Percentiles rank a stretch among this genome's conserved stretches.
phyloP scores from a whole-genome alignment of 1,284 basidiomycete species.

The Fistulinella cinereoalba region DNA sequence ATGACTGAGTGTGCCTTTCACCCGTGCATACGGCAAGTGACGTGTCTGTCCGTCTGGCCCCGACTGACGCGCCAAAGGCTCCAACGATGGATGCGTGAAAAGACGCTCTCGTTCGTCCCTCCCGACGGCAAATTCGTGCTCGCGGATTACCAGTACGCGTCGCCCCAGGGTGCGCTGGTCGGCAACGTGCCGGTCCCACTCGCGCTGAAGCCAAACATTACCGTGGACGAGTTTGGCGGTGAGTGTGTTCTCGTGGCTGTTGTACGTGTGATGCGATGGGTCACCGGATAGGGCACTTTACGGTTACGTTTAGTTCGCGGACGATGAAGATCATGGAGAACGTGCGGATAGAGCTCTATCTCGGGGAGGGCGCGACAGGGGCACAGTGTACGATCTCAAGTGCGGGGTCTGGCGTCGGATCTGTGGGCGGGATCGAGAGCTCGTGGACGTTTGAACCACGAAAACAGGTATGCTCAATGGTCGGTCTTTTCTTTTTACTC shows the following conservation, averaged over 20 bases:
- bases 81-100: constrained; percentile 78
- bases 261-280: not conserved
- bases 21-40: constrained; percentile 79
- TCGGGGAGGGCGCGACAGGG: constrained; percentile 69
- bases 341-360: constrained; percentile 65
- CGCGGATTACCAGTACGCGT: constrained; percentile 76
- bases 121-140: constrained; percentile 91
- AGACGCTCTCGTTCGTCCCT: constrained; percentile 86
- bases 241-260: constrained; percentile 13
- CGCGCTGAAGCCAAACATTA: constrained; percentile 57
- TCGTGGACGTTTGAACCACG: constrained; percentile 79
- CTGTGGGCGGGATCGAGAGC: constrained; percentile 39
- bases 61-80: constrained; percentile 46
- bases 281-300: constrained; percentile 56
- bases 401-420: constrained; percentile 51
- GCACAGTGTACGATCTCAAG: constrained; percentile 63
- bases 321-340: constrained; percentile 68
- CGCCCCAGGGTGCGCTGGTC: constrained; percentile 25
- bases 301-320: constrained; percentile 67
- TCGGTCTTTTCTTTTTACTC: too few relatives aligned
- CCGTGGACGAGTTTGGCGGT: constrained; percentile 66
- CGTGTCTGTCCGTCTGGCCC: not conserved
- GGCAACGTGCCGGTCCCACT: constrained; percentile 61
- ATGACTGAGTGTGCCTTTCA: constrained; percentile 85
- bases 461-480: constrained; percentile 59